Evolutionary conservation across 257 asterid genomes (phyloP).

Genomic region (Dorcoceras hygrometricum): DNA sequence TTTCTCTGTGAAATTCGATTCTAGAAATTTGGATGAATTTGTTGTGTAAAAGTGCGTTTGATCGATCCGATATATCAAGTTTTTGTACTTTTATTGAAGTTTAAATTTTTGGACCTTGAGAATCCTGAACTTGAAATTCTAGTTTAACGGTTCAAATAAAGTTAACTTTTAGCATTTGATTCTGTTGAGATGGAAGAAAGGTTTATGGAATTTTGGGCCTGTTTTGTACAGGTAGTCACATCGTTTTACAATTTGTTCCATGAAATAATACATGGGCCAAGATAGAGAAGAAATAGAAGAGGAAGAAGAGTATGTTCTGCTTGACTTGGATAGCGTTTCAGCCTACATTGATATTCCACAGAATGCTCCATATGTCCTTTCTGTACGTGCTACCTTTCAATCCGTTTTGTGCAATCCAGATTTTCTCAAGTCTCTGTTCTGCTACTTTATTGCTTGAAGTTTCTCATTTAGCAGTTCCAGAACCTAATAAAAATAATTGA

Average conservation of each 20-base stretch:
- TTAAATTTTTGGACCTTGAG: too few relatives aligned
- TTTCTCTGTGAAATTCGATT: too few relatives aligned
- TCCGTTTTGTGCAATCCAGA: neutral
- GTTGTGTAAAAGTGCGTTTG: too few relatives aligned
- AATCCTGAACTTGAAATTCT: too few relatives aligned
- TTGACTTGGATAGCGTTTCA: conserved; percentile 54
- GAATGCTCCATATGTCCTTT: conserved; percentile 69
- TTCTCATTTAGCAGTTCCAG: neutral
- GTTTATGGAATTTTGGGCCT: neutral
- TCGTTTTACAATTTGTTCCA: neutral
- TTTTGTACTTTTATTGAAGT: too few relatives aligned
- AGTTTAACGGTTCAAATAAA: too few relatives aligned
- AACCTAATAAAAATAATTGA: neutral
- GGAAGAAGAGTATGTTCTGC: conserved; percentile 60
- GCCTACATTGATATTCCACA: conserved; percentile 48
- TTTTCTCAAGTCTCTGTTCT: neutral
- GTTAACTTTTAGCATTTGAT: too few relatives aligned
- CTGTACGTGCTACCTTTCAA: conserved; percentile 39
- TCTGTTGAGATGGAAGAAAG: neutral
- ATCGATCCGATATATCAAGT: too few relatives aligned
- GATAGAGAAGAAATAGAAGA: conserved; percentile 34
- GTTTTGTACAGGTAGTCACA: too few relatives aligned
- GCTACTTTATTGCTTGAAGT: neutral
- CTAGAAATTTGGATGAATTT: too few relatives aligned
- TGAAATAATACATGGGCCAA: conserved; percentile 6